Evolutionary conservation across 768 basidiomycete genomes (phyloP).

Genomic region (Tulasnella sp.): DNA sequence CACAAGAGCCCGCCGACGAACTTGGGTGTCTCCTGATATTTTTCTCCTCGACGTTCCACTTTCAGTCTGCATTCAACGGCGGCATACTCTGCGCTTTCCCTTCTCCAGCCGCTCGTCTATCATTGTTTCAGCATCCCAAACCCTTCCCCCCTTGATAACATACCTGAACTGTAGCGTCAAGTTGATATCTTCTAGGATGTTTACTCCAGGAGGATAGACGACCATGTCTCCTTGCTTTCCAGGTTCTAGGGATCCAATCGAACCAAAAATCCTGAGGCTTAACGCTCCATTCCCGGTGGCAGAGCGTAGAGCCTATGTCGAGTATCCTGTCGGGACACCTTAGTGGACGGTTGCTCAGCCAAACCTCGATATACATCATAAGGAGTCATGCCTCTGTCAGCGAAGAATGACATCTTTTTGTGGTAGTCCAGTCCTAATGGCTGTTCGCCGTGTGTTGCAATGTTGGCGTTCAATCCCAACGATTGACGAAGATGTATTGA

Average conservation of each 20-base stretch:
- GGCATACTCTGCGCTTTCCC: conserved; percentile 33
- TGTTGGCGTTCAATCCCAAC: conserved; percentile 48
- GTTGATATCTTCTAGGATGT: conserved; percentile 44
- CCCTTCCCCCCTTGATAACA: conserved; percentile 53
- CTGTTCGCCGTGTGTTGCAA: conserved; percentile 58
- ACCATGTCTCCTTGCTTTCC: conserved; percentile 66
- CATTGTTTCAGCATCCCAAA: conserved; percentile 60
- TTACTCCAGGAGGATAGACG: conserved; percentile 48
- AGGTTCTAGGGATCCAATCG: conserved; percentile 49
- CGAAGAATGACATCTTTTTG: conserved; percentile 56
- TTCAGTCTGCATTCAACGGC: conserved; percentile 6
- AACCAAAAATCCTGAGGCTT: conserved; percentile 49
- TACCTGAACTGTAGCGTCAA: conserved; percentile 41
- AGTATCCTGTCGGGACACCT: neutral
- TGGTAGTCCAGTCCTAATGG: conserved; percentile 66
- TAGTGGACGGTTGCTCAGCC: neutral
- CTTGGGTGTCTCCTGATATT: too few species aligned
- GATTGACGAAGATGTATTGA: conserved; percentile 56
- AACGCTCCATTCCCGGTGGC: conserved; percentile 56
- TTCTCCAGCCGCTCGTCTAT: conserved; percentile 57
- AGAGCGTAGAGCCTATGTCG: conserved; percentile 46
- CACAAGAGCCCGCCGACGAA: too few species aligned
- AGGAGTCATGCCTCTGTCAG: conserved; percentile 51
- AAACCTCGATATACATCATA: conserved; percentile 42
- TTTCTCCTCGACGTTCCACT: neutral